Evolutionary conservation across 2,329 filamentous ascomycete species (phyloP).

Genomic region (Chaetothyriales sp.): DNA sequence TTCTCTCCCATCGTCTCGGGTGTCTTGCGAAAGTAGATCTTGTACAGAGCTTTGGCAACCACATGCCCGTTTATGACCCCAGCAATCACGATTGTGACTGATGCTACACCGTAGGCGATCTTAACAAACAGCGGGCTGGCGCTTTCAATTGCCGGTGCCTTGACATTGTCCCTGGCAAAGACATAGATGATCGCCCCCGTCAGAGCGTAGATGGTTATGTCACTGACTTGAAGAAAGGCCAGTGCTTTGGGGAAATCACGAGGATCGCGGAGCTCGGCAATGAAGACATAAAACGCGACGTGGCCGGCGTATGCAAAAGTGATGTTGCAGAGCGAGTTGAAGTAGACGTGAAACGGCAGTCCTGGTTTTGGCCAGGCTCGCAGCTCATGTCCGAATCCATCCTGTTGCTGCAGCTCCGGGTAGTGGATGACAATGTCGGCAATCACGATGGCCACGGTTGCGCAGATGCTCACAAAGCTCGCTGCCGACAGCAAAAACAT

Average conservation of each 20-base stretch:
- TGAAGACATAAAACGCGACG: constrained; percentile 52
- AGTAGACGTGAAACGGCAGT: constrained; percentile 39
- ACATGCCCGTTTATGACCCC: constrained; percentile 58
- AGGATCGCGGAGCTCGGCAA: constrained; percentile 48
- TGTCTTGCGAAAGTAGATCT: constrained; percentile 31
- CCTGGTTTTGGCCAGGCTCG: constrained; percentile 26
- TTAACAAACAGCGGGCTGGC: constrained; percentile 43
- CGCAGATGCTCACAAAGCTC: constrained; percentile 49
- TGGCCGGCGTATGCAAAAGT: constrained; percentile 54
- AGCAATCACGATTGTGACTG: constrained; percentile 56
- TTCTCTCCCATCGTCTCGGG: constrained; percentile 40
- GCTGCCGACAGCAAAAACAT: constrained; percentile 47
- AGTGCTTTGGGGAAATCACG: constrained; percentile 49
- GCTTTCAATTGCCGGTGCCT: constrained; percentile 52
- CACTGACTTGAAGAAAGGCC: constrained; percentile 42
- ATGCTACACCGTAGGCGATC: constrained; percentile 51
- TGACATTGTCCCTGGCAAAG: constrained; percentile 46
- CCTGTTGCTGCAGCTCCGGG: constrained; percentile 32
- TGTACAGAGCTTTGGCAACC: constrained; percentile 50
- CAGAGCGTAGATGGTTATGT: constrained; percentile 48
- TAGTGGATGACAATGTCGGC: constrained; percentile 44
- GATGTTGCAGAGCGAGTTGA: constrained; percentile 52
- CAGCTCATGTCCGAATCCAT: constrained; percentile 15
- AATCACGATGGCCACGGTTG: constrained; percentile 52
- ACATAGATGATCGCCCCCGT: constrained; percentile 55